A percentile compares a stretch with the other conserved stretches of the same genome.
These are phyloP conservation scores for Stemphylium beticola DNA, from an alignment of 2,329 filamentous ascomycete genomes.

Conservation along the genomic window DNA sequence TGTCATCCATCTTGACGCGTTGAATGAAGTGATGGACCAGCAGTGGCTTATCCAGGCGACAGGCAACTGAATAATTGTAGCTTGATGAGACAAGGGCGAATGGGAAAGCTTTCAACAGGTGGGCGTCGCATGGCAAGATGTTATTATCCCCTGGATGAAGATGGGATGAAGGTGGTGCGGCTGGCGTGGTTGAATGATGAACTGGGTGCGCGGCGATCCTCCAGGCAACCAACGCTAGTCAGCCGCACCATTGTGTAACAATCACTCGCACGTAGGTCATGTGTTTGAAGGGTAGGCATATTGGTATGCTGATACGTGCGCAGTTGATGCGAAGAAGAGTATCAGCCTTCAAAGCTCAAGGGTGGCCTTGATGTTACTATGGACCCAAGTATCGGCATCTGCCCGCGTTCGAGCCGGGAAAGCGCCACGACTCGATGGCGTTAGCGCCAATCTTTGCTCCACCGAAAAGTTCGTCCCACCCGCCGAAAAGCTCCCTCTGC, in stretches of 20 bases:
- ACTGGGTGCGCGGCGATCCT: conserved; percentile 28
- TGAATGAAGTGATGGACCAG: neutral
- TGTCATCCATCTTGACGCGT: conserved; percentile 20
- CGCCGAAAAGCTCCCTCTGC: conserved; percentile 10
- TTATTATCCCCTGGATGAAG: conserved; percentile 17
- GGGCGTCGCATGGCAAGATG: conserved; percentile 24
- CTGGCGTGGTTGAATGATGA: conserved; percentile 24
- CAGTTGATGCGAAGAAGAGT: neutral
- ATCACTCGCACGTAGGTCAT: neutral
- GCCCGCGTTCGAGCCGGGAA: conserved; percentile 10
- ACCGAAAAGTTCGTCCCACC: conserved; percentile 31
- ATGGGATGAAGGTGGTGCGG: conserved; percentile 21
- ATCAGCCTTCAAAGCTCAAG: neutral
- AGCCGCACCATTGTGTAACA: neutral
- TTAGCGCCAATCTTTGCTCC: conserved; percentile 22
- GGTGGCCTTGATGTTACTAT: neutral
- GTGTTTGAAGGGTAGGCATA: neutral
- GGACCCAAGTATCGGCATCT: conserved; percentile 8
- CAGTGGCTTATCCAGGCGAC: conserved; percentile 23
- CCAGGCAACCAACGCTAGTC: conserved; percentile 25
- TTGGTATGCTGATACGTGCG: neutral
- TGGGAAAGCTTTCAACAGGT: conserved; percentile 3
- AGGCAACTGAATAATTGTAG: conserved; percentile 11
- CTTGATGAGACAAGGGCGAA: neutral
- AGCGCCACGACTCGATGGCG: conserved; percentile 11